These are phyloP conservation scores for Myxozyma neotropica DNA, from an alignment of 805 yeast species.

Conservation along the genomic window DNA sequence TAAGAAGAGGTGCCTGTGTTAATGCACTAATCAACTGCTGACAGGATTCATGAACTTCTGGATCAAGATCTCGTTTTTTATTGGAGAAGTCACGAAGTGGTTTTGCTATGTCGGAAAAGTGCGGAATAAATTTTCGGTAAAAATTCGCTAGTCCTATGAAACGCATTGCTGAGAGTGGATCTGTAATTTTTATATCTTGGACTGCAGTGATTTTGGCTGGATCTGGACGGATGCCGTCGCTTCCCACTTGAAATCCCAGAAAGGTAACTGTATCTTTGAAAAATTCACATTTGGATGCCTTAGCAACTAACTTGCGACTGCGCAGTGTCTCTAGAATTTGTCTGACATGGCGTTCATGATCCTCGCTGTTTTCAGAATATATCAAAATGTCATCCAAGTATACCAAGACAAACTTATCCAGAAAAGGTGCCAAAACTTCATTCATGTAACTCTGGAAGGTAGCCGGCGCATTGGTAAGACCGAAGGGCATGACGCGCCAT, in stretches of 20 bases:
- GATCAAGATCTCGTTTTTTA: neutral
- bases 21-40: constrained; percentile 3
- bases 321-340: neutral
- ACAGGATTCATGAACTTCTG: constrained; percentile 3
- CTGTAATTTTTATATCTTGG: too few relatives aligned
- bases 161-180: too few relatives aligned
- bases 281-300: constrained; percentile 15
- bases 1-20: constrained; percentile 12
- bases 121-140: constrained; percentile 21
- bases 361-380: constrained; percentile 18
- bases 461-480: constrained; percentile 38
- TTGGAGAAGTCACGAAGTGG: constrained; percentile 6
- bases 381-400: constrained; percentile 38
- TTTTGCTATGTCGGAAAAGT: constrained; percentile 17
- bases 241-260: too few relatives aligned
- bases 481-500: constrained; percentile 40
- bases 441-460: constrained; percentile 35
- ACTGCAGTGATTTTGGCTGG: too few relatives aligned
- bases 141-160: constrained; percentile 25
- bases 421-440: constrained; percentile 1
- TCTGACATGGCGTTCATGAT: constrained; percentile 22
- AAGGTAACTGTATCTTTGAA: neutral
- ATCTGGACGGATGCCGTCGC: too few relatives aligned
- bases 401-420: too few relatives aligned
- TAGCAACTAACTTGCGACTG: neutral